Evolutionary conservation across 2,329 filamentous ascomycete genomes (phyloP).

Genomic region (Ophiocordyceps camponoti-rufipedis): DNA sequence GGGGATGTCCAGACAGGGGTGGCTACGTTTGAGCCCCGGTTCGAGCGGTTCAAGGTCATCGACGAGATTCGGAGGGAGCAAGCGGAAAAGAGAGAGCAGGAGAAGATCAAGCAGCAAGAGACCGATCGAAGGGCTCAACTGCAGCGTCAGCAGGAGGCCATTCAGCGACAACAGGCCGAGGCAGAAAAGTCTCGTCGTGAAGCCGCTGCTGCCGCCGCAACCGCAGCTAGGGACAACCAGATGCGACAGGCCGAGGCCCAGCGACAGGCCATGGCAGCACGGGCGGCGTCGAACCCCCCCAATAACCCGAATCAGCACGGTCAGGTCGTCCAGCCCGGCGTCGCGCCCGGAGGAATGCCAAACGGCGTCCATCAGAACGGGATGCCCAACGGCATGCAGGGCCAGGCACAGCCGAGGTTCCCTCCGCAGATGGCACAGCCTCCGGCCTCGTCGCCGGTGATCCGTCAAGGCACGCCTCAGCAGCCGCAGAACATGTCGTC

Average conservation of each 20-base stretch:
- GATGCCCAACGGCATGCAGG: constrained; percentile 20
- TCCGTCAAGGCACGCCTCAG: constrained; percentile 44
- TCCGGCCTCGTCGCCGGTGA: constrained; percentile 48
- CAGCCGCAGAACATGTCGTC: constrained; percentile 39
- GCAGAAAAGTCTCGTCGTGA: constrained; percentile 22
- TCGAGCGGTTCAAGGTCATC: constrained; percentile 82
- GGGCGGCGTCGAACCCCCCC: constrained; percentile 2
- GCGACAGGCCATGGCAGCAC: constrained; percentile 14
- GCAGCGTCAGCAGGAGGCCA: constrained; percentile 23
- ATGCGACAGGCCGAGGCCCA: constrained; percentile 17
- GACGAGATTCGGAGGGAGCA: constrained; percentile 67
- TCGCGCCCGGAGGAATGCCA: constrained; percentile 17
- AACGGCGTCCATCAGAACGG: constrained; percentile 18
- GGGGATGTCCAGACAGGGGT: constrained; percentile 54
- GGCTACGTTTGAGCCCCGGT: constrained; percentile 65
- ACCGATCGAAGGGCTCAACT: constrained; percentile 34
- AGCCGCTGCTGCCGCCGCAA: constrained; percentile 9
- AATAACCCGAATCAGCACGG: constrained; percentile 14
- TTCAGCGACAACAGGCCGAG: constrained; percentile 26
- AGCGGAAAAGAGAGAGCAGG: constrained; percentile 57
- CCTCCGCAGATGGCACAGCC: constrained; percentile 40
- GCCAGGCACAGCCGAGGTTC: constrained; percentile 26
- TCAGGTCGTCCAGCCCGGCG: constrained; percentile 15
- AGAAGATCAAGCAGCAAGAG: constrained; percentile 50
- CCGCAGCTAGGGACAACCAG: constrained; percentile 16